phyloP scores from a whole-genome alignment of 2,329 filamentous ascomycete genomes.

The Lasiodiplodia gonubiensis region DNA sequence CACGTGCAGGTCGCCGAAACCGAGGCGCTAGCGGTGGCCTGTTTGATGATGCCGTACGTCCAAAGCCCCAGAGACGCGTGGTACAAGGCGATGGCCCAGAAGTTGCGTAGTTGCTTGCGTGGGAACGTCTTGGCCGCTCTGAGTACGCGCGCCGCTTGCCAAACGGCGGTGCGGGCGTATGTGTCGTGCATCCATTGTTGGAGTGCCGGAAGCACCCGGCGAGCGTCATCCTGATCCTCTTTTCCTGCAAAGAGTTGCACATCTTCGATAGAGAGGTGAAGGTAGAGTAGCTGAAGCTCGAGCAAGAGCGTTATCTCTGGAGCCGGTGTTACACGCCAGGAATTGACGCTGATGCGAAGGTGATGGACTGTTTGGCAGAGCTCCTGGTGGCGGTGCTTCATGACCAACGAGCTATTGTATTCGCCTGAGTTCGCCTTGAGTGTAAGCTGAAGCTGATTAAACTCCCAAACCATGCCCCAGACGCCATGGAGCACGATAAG shows the following conservation, averaged over 20 bases:
- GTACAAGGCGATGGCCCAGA: conserved; percentile 71
- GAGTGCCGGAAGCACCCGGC: conserved; percentile 62
- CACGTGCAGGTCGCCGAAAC: conserved; percentile 10
- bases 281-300: conserved; percentile 65
- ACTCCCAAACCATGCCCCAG: conserved; percentile 28
- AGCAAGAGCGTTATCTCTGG: conserved; percentile 42
- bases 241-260: conserved; percentile 72
- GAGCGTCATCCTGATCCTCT: conserved; percentile 69
- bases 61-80: conserved; percentile 72
- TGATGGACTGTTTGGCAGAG: conserved; percentile 64
- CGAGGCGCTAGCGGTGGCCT: neutral
- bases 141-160: conserved; percentile 71
- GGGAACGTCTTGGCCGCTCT: conserved; percentile 63
- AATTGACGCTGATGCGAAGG: conserved; percentile 54
- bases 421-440: neutral
- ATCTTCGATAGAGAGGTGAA: conserved; percentile 69
- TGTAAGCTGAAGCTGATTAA: conserved; percentile 32
- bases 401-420: conserved; percentile 17
- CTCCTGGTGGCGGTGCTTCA: conserved; percentile 64
- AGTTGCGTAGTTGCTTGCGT: conserved; percentile 63
- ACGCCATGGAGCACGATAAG: conserved; percentile 18
- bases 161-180: conserved; percentile 65
- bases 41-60: conserved; percentile 39
- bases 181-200: conserved; percentile 64
- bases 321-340: conserved; percentile 20